phyloP scores from a whole-genome alignment of 306 rosid species.

The Calophaca sinica region DNA sequence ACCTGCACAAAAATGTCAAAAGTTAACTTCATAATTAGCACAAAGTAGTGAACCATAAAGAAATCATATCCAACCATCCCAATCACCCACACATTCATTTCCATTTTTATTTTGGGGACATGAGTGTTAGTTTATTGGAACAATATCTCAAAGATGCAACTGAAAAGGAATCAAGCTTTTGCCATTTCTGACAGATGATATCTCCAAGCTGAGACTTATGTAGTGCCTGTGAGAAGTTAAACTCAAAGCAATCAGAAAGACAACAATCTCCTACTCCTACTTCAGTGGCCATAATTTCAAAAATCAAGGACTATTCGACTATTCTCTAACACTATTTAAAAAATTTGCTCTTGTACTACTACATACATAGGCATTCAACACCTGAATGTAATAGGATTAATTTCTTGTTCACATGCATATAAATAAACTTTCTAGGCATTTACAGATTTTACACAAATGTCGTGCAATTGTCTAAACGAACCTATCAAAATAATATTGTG shows the following conservation, averaged over 20 bases:
- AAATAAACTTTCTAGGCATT: too few relatives aligned
- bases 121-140: too few relatives aligned
- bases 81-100: too few relatives aligned
- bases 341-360: too few relatives aligned
- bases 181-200: slow-evolving; percentile 68
- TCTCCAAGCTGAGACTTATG: slow-evolving; percentile 92
- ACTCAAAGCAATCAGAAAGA: slow-evolving; percentile 29
- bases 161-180: slow-evolving; percentile 81
- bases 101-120: too few relatives aligned
- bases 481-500: slow-evolving; percentile 84
- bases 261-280: slow-evolving; percentile 23
- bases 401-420: too few relatives aligned
- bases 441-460: too few relatives aligned
- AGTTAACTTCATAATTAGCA: slow-evolving; percentile 32
- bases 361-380: too few relatives aligned
- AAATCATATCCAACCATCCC: too few relatives aligned
- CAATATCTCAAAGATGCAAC: too few relatives aligned
- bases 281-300: background rate
- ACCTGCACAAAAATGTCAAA: slow-evolving; percentile 67
- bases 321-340: background rate
- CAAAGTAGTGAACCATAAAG: slow-evolving; percentile 11
- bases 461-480: slow-evolving; percentile 79
- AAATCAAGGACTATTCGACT: background rate
- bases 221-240: slow-evolving; percentile 66
- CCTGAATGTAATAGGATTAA: too few relatives aligned